A percentile compares a stretch with the other conserved stretches of the same genome.
These are phyloP conservation scores for Ophioceras dolichostomum DNA, from an alignment of 2,329 filamentous ascomycete genomes.

Conservation along the genomic window DNA sequence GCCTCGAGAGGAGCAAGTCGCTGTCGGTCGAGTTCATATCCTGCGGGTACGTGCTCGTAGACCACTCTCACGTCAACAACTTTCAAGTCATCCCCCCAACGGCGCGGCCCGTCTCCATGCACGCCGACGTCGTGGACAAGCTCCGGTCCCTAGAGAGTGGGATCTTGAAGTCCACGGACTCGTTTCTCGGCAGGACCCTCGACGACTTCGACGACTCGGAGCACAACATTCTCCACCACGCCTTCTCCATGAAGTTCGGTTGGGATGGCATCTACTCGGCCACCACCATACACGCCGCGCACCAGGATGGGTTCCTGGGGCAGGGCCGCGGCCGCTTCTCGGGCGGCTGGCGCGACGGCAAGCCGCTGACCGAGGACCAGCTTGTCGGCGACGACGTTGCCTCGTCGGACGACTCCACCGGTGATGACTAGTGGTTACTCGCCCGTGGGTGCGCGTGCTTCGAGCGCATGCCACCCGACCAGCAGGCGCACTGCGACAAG, in stretches of 20 bases:
- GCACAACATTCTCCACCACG: slow-evolving; percentile 12
- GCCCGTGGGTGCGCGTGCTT: slow-evolving; percentile 1
- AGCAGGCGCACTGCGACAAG: not conserved
- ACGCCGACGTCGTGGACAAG: slow-evolving; percentile 5
- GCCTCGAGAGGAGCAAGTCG: not conserved
- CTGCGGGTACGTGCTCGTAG: slow-evolving; percentile 46
- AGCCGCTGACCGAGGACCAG: not conserved
- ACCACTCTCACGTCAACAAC: slow-evolving; percentile 21
- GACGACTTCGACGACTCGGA: slow-evolving; percentile 18
- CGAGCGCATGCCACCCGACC: not conserved
- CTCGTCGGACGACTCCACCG: not conserved
- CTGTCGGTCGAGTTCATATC: slow-evolving; percentile 37
- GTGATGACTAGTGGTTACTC: slow-evolving; percentile 2
- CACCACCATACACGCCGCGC: slow-evolving; percentile 17
- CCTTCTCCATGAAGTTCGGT: slow-evolving; percentile 22
- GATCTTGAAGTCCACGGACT: slow-evolving; percentile 24
- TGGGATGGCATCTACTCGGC: slow-evolving; percentile 23
- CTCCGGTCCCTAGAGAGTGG: slow-evolving; percentile 6
- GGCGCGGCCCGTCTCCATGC: slow-evolving; percentile 7
- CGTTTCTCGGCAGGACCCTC: slow-evolving; percentile 21
- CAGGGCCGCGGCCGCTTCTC: slow-evolving; percentile 28
- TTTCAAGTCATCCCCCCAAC: slow-evolving; percentile 16
- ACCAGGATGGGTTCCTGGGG: slow-evolving; percentile 19
- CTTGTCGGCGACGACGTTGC: not conserved
- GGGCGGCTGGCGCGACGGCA: slow-evolving; percentile 11